Evolutionary conservation across 208 protist genomes (phyloP).

Genomic region (Leishmania arabica): DNA sequence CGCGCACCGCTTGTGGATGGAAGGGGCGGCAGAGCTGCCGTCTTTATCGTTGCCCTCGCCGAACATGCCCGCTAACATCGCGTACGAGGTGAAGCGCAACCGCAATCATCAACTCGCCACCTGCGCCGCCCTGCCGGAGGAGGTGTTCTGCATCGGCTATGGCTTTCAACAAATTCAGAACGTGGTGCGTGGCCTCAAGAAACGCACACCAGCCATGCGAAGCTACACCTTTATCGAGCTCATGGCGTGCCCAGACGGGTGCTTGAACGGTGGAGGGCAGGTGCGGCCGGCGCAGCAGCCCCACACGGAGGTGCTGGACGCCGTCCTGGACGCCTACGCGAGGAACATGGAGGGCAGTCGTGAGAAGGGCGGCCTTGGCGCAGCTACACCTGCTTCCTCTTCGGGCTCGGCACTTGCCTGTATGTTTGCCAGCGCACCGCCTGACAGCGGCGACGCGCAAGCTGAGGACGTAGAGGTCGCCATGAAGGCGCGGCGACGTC

Average conservation of each 20-base stretch:
- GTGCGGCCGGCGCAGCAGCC: slow-evolving; percentile 29
- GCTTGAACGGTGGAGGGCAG: slow-evolving; percentile 98
- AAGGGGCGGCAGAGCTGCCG: background rate
- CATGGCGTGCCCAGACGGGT: slow-evolving; percentile 98
- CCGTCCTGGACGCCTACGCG: slow-evolving; percentile 22
- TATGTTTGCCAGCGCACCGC: background rate
- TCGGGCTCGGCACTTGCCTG: background rate
- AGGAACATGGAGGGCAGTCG: background rate
- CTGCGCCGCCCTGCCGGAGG: slow-evolving; percentile 32
- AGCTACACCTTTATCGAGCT: slow-evolving; percentile 95
- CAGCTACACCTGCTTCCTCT: background rate
- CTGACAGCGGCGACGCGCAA: background rate
- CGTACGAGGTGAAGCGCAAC: slow-evolving; percentile 69
- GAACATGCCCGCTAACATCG: slow-evolving; percentile 18
- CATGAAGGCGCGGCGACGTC: background rate
- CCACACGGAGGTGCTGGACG: slow-evolving; percentile 18
- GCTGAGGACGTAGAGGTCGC: background rate
- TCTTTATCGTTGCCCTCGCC: background rate
- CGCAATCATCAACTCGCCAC: slow-evolving; percentile 69
- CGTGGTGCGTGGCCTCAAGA: slow-evolving; percentile 94
- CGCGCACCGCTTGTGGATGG: slow-evolving; percentile 4
- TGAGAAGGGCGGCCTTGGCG: background rate
- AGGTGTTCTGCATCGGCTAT: slow-evolving; percentile 90
- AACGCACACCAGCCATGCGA: slow-evolving; percentile 41
- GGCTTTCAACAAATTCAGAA: slow-evolving; percentile 99